phyloP scores from a whole-genome alignment of 805 yeast genomes.

The Saccharomycopsis fibuligera region DNA sequence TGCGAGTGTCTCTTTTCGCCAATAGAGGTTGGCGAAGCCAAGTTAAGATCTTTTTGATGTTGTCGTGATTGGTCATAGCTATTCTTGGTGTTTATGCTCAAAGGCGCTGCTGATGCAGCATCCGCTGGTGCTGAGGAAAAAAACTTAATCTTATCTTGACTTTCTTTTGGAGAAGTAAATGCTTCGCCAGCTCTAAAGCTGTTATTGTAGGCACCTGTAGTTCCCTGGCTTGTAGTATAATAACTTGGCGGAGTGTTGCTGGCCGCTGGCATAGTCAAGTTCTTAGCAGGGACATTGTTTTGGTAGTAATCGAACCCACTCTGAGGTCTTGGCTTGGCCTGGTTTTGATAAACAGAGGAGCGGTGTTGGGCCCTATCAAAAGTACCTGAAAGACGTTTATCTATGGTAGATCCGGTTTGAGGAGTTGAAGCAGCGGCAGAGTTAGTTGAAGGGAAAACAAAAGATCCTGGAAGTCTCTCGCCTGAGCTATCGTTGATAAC shows the following conservation, averaged over 20 bases:
- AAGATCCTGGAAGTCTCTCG: neutral
- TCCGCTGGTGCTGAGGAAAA: neutral
- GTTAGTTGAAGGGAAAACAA: neutral
- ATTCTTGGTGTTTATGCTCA: too few species aligned
- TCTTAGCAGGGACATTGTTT: slow-evolving; percentile 12
- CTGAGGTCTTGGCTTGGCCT: neutral
- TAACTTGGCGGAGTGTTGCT: neutral
- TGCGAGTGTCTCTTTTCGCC: slow-evolving; percentile 2
- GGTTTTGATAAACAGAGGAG: neutral
- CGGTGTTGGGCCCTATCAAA: neutral
- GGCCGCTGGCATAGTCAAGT: slow-evolving; percentile 10
- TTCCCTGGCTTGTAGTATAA: neutral
- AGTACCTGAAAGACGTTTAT: too few species aligned
- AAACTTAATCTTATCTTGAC: slow-evolving; percentile 1
- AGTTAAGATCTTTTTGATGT: too few species aligned
- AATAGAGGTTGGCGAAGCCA: neutral
- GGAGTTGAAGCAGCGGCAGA: too few species aligned
- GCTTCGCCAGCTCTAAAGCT: slow-evolving; percentile 19
- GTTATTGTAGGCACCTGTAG: slow-evolving; percentile 14
- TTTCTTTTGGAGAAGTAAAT: slow-evolving; percentile 7
- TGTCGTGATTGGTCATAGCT: too few species aligned
- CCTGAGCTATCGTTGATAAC: neutral
- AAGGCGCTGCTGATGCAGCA: too few species aligned
- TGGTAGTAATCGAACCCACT: neutral
- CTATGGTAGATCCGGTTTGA: too few species aligned